These are phyloP conservation scores for Arthrobotrys megalospora DNA, from an alignment of 2,329 filamentous ascomycete genomes.

Conservation along the genomic window DNA sequence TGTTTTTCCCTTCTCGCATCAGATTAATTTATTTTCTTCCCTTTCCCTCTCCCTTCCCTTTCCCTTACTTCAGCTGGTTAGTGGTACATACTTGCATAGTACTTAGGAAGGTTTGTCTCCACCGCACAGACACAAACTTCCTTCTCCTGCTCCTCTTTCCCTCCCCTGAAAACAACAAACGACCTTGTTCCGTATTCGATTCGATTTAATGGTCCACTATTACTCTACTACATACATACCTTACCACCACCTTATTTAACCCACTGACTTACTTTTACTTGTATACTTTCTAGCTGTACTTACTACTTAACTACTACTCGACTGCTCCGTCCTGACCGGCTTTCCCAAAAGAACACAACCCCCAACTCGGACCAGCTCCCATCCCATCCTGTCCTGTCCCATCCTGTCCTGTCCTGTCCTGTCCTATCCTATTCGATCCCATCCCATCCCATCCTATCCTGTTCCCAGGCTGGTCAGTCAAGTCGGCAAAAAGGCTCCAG, in stretches of 20 bases:
- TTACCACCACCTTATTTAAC: no score
- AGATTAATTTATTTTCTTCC: neutral
- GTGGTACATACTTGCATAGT: no score
- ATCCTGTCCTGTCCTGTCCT: slow-evolving; percentile 2
- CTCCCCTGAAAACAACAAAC: no score
- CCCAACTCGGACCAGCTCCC: slow-evolving; percentile 17
- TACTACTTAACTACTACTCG: neutral
- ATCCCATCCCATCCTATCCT: slow-evolving; percentile 13
- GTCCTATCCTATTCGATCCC: slow-evolving; percentile 19
- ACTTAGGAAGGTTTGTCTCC: no score
- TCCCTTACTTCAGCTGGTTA: no score
- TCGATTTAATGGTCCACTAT: no score
- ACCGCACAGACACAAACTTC: no score
- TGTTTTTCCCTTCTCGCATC: neutral
- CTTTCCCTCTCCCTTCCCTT: neutral
- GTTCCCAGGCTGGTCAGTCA: slow-evolving; percentile 24
- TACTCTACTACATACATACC: no score
- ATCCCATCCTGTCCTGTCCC: slow-evolving; percentile 27
- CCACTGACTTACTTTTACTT: neutral
- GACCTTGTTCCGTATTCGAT: no score
- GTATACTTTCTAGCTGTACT: neutral
- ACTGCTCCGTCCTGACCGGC: slow-evolving; percentile 6
- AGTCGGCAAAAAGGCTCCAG: slow-evolving; percentile 20
- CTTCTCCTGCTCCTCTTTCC: no score
- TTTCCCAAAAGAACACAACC: slow-evolving; percentile 37